Conservation (phyloP, 1,139 yeast genomes). For the Yamadazyma atlantica region DNA sequence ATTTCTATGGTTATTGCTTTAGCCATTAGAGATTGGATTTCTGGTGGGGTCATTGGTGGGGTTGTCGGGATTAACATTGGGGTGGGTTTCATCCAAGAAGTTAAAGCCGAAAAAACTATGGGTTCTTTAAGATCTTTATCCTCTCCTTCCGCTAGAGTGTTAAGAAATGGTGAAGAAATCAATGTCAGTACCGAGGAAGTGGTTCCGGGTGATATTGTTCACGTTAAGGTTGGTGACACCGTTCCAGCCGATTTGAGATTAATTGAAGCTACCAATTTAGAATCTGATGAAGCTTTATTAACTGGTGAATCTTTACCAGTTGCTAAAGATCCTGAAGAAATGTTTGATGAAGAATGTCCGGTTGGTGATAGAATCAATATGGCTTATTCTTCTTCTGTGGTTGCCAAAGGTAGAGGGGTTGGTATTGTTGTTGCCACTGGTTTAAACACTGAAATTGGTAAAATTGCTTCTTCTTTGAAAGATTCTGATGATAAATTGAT, state of each 20-base stretch:
- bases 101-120: slow-evolving; percentile 79
- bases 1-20: slow-evolving; percentile 76
- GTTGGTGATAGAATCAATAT: slow-evolving; percentile 77
- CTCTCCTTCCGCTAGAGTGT: slow-evolving; percentile 71
- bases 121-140: slow-evolving; percentile 67
- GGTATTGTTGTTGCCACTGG: slow-evolving; percentile 72
- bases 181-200: slow-evolving; percentile 66
- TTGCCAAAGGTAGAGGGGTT: slow-evolving; percentile 73
- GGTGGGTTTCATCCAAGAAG: slow-evolving; percentile 72
- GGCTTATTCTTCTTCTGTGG: slow-evolving; percentile 71
- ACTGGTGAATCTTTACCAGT: slow-evolving; percentile 84
- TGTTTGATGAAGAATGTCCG: slow-evolving; percentile 50
- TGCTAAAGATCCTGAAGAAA: slow-evolving; percentile 46
- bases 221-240: slow-evolving; percentile 72
- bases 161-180: slow-evolving; percentile 60
- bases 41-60: slow-evolving; percentile 79
- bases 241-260: slow-evolving; percentile 76
- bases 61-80: slow-evolving; percentile 66
- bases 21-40: slow-evolving; percentile 79
- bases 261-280: slow-evolving; percentile 62
- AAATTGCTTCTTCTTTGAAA: slow-evolving; percentile 66
- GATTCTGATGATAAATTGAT: slow-evolving; percentile 16
- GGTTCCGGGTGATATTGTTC: slow-evolving; percentile 76
- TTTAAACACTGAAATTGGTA: slow-evolving; percentile 72
- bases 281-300: slow-evolving; percentile 76